Conservation (phyloP, 139 green algal genomes). For the Microglena sp. region DNA sequence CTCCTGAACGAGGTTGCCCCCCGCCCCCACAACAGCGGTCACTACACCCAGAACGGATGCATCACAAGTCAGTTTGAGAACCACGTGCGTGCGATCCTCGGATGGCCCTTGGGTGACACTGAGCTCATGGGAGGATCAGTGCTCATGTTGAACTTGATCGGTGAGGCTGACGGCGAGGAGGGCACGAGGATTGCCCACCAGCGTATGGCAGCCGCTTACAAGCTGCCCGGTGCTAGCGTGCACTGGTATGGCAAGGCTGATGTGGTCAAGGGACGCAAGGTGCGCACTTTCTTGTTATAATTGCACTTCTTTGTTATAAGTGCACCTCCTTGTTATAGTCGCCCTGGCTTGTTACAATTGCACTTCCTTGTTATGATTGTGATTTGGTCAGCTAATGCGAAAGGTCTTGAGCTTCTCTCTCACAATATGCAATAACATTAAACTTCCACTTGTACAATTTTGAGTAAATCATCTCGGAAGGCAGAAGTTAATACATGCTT, state of each 20-base stretch:
- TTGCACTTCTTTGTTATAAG: too few species aligned
- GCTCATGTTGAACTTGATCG: slow-evolving; percentile 75
- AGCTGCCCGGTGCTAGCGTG: slow-evolving; percentile 54
- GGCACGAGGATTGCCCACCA: slow-evolving; percentile 53
- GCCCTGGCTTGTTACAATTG: too few species aligned
- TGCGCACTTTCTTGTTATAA: slow-evolving; percentile 1
- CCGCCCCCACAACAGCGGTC: slow-evolving; percentile 92
- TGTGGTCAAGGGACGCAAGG: slow-evolving; percentile 32
- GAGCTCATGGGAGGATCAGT: slow-evolving; percentile 41
- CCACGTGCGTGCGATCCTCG: slow-evolving; percentile 87
- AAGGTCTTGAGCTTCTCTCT: too few species aligned
- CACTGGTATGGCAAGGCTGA: slow-evolving; percentile 93
- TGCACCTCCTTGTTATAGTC: too few species aligned
- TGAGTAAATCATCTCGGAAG: too few species aligned
- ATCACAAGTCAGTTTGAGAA: slow-evolving; percentile 86
- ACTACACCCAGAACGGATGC: slow-evolving; percentile 97
- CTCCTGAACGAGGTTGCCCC: slow-evolving; percentile 95
- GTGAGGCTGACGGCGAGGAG: slow-evolving; percentile 56
- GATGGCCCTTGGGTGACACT: slow-evolving; percentile 87
- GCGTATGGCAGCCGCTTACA: slow-evolving; percentile 61
- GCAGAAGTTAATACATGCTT: too few species aligned
- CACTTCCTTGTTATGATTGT: too few species aligned
- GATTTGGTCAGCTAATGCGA: too few species aligned
- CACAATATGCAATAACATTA: too few species aligned
- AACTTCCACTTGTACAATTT: too few species aligned